Conservation (phyloP, 139 green algal genomes). For the Picochlorum costavermella region DNA sequence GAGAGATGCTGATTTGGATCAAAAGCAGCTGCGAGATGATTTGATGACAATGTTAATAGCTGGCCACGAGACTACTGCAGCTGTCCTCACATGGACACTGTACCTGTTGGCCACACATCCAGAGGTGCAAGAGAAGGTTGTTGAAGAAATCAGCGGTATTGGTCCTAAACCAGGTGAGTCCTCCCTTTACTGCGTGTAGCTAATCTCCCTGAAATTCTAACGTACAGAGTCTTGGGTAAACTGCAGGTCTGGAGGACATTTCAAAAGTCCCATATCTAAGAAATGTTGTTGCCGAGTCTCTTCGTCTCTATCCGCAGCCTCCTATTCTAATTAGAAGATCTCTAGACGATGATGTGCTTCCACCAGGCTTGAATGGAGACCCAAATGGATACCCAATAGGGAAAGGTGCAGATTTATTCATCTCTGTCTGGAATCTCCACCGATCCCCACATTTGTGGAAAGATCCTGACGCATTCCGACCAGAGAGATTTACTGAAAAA, state of each 20-base stretch:
- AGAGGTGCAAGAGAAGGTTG: conserved; percentile 46
- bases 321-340: conserved; percentile 78
- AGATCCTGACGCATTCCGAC: conserved; percentile 83
- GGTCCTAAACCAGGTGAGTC: conserved; percentile 28
- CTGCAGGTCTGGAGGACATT: conserved; percentile 51
- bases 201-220: conserved; percentile 18
- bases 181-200: not conserved
- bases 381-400: conserved; percentile 74
- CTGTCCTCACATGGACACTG: conserved; percentile 80
- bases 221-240: not conserved
- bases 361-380: conserved; percentile 46
- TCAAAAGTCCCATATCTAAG: conserved; percentile 53
- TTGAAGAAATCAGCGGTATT: conserved; percentile 64
- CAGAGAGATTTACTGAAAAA: conserved; percentile 70
- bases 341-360: conserved; percentile 72
- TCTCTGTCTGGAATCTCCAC: conserved; percentile 97
- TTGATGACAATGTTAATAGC: conserved; percentile 93
- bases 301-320: conserved; percentile 92
- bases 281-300: conserved; percentile 68
- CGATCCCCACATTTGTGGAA: conserved; percentile 89
- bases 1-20: conserved; percentile 76
- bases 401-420: conserved; percentile 95
- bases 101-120: conserved; percentile 62
- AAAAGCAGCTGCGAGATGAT: conserved; percentile 93
- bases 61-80: conserved; percentile 93